Evolutionary conservation across 1,284 basidiomycete genomes (phyloP), one percentile per base, ranked within the genome.

Genomic region (Mycena citricolor): DNA sequence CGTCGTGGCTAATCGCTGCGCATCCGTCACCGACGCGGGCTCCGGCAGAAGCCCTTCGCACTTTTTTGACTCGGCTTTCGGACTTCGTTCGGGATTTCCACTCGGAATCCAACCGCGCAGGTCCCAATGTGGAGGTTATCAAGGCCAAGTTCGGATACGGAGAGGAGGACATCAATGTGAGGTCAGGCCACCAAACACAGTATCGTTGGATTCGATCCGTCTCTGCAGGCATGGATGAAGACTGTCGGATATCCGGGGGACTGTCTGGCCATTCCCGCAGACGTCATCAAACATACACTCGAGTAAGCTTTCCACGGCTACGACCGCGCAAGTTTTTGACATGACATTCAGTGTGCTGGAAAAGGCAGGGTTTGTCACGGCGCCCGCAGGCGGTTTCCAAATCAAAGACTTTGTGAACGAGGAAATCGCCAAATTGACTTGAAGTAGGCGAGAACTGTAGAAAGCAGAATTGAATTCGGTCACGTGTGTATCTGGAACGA

Each of bases 1-100:
- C 94, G 13, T 94, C 90, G 2, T 99, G 95, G 95, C 73, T 90
- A 44, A 89, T 97, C 57, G 92, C 90, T 19, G 90, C 90, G 8
- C 82, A 90, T 50, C 81, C 83, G 0, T 70, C 65, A 20, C 52
- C 69, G 8, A 62, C 68, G 16, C 75, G 83, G 8, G 78, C 82
- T 21, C 64, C 77, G 11, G 57, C 74, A 0, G 60, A 61, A 1
- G 70, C 70, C 1, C 68, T 94, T 6, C 63, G 64, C n/a, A 42
- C 62, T 1, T 94, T 95, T 70, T 68, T 97, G 13, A 50, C 69
- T 3, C 63, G 66, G 16, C 74, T 95, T 16, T 80, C 86, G 8
- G 66, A 60, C 7, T 81, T 83, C 58, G 86, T 92, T 19, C 71
- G 70, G 28, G 61, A 61, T 7, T 95, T 95, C 66, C 74, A 90